Conservation (phyloP, 2,329 filamentous ascomycete species). For the Cephalotrichum gorgonifer region DNA sequence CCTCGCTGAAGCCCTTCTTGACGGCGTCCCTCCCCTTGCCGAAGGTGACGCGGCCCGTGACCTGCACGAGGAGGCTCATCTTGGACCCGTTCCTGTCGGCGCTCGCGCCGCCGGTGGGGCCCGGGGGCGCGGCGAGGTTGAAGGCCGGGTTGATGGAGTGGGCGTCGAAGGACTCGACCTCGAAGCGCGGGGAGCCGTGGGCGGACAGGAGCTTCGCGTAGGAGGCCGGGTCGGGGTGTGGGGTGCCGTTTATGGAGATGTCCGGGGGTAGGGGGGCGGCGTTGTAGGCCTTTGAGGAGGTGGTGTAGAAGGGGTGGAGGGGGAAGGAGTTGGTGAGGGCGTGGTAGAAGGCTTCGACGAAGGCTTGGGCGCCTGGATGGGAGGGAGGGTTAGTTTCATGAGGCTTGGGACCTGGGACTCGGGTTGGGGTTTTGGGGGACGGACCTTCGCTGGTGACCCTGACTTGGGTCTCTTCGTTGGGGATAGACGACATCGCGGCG, state of each 20-base stretch:
- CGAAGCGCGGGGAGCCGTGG: constrained; percentile 52
- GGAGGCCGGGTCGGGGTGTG: constrained; percentile 49
- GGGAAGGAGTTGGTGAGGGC: constrained; percentile 55
- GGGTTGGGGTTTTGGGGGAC: neutral
- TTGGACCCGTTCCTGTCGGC: constrained; percentile 40
- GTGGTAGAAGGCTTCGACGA: constrained; percentile 49
- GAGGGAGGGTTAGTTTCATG: constrained; percentile 1
- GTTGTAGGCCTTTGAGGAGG: constrained; percentile 38
- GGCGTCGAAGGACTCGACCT: constrained; percentile 65
- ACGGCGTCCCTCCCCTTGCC: constrained; percentile 51
- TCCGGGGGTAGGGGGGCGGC: constrained; percentile 38
- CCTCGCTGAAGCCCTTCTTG: constrained; percentile 67
- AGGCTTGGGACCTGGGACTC: neutral
- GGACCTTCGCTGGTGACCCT: constrained; percentile 8
- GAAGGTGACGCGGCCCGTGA: constrained; percentile 63
- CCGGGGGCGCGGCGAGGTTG: constrained; percentile 42
- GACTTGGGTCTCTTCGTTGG: constrained; percentile 8
- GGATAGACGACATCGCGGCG: constrained; percentile 1
- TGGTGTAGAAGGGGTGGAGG: constrained; percentile 62
- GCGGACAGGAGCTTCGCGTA: constrained; percentile 60
- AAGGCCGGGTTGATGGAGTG: constrained; percentile 67
- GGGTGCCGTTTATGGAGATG: constrained; percentile 72
- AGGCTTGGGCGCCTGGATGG: constrained; percentile 9
- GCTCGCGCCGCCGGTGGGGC: constrained; percentile 27
- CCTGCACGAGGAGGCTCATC: constrained; percentile 62